Conservation (phyloP, 805 yeast species). For the Saccharomycopsis malanga region DNA sequence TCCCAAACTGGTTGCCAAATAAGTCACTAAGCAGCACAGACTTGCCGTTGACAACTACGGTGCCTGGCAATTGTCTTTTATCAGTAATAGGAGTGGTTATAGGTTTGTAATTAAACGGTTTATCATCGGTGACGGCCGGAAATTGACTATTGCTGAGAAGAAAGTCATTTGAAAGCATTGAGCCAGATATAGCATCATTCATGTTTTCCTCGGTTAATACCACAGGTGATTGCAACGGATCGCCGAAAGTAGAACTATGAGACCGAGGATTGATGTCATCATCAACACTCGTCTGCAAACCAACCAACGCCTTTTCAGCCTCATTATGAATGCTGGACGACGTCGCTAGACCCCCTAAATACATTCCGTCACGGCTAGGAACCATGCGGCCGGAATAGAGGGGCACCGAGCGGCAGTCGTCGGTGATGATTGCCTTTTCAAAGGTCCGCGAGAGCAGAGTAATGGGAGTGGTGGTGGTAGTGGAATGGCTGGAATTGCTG, state of each 20-base stretch:
- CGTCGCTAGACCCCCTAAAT: neutral
- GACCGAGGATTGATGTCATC: neutral
- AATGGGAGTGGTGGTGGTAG: slow-evolving; percentile 11
- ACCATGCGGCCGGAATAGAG: neutral
- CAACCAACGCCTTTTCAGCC: slow-evolving; percentile 12
- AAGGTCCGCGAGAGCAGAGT: slow-evolving; percentile 15
- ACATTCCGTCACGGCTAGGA: too few species aligned
- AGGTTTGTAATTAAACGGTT: neutral
- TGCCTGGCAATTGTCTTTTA: neutral
- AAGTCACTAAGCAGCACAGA: neutral
- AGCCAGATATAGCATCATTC: neutral
- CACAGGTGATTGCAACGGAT: slow-evolving; percentile 19
- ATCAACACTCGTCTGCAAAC: slow-evolving; percentile 4
- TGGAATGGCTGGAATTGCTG: neutral
- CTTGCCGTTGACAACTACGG: neutral
- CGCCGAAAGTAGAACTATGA: neutral
- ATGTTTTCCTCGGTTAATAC: slow-evolving; percentile 11
- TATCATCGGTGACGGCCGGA: too few species aligned
- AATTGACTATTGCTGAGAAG: too few species aligned
- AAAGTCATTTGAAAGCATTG: too few species aligned
- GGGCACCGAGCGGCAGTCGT: too few species aligned
- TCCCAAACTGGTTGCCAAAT: neutral
- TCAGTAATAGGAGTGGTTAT: neutral
- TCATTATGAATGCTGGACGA: neutral
- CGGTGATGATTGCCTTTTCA: slow-evolving; percentile 14